phyloP scores from a whole-genome alignment of 148 eudicot species.

The Vaccinium myrtillus region DNA sequence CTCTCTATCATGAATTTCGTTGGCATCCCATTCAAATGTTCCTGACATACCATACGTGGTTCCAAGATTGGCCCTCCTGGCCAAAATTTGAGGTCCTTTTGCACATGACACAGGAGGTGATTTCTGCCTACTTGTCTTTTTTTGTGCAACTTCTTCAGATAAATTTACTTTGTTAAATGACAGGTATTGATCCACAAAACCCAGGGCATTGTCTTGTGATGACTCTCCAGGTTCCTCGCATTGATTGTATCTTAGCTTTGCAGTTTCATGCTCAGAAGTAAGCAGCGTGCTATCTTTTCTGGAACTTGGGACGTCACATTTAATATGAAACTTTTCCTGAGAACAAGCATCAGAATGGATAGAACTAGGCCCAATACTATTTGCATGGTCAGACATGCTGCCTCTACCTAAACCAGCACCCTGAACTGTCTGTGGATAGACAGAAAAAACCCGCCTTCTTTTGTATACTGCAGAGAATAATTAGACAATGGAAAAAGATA shows the following conservation, averaged over 20 bases:
- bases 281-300: constrained; percentile 21
- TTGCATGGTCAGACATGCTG: constrained; percentile 14
- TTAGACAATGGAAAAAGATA: neutral
- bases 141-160: constrained; percentile 25
- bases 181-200: constrained; percentile 57
- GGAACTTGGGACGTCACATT: constrained; percentile 15
- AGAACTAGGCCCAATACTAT: constrained; percentile 10
- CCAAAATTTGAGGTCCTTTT: constrained; percentile 47
- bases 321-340: constrained; percentile 17
- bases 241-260: constrained; percentile 30
- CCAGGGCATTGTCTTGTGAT: constrained; percentile 45
- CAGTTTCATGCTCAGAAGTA: constrained; percentile 17
- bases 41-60: constrained; percentile 14
- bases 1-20: constrained; percentile 18
- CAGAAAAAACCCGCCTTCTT: constrained; percentile 25
- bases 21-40: constrained; percentile 57
- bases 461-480: constrained; percentile 24
- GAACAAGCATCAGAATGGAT: constrained; percentile 13
- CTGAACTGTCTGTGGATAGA: constrained; percentile 1
- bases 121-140: constrained; percentile 24
- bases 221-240: constrained; percentile 54
- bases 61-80: constrained; percentile 38
- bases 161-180: constrained; percentile 30
- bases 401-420: constrained; percentile 17
- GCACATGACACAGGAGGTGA: constrained; percentile 43